Evolutionary conservation across 495 filamentous ascomycete species (phyloP).

Genomic region (Aspergillus sclerotiicarbonarius): DNA sequence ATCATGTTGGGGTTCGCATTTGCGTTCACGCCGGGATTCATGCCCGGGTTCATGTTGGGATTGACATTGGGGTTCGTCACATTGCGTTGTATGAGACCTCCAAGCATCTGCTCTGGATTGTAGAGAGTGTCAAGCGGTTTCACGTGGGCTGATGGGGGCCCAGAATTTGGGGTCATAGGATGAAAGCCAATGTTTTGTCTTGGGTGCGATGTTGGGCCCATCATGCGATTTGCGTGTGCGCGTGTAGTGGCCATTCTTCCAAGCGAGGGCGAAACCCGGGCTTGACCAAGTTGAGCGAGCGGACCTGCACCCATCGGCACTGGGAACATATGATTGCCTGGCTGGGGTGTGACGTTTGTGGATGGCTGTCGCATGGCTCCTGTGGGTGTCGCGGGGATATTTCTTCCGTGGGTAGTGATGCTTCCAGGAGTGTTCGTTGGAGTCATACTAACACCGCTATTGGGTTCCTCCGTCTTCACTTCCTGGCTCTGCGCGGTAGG

Average conservation of each 20-base stretch:
- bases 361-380: too few species aligned
- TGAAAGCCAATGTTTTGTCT: background rate
- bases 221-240: background rate
- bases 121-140: background rate
- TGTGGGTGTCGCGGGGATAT: background rate
- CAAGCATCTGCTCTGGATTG: background rate
- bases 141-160: background rate
- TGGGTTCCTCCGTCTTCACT: background rate
- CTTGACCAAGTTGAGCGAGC: background rate
- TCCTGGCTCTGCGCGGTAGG: slow-evolving; percentile 9
- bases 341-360: too few species aligned
- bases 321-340: too few species aligned
- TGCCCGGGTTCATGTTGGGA: too few species aligned
- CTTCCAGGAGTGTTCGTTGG: background rate
- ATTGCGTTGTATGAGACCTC: background rate
- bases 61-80: background rate
- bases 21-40: too few species aligned
- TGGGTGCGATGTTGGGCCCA: background rate
- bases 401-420: background rate
- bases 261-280: background rate
- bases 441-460: background rate
- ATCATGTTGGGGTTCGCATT: too few species aligned
- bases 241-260: background rate
- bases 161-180: background rate
- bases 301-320: background rate